Percentiles rank a stretch among this genome's conserved stretches.
These are phyloP conservation scores for Backusella circina DNA, from an alignment of 192 early-diverging fungal species.

Conservation along the genomic window DNA sequence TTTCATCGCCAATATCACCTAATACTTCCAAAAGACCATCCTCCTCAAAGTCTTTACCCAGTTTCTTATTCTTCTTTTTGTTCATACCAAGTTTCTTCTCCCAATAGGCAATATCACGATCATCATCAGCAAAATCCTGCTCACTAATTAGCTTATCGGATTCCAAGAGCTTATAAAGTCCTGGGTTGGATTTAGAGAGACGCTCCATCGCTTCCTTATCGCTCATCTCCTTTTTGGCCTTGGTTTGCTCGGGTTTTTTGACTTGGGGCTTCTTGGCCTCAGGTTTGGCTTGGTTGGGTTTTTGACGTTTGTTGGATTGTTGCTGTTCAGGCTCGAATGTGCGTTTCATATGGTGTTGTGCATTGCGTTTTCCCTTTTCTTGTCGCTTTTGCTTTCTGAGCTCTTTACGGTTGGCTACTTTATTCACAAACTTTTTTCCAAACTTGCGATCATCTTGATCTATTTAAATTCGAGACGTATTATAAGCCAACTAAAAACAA, in stretches of 20 bases:
- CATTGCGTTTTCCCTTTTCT: slow-evolving; percentile 34
- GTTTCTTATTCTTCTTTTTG: slow-evolving; percentile 37
- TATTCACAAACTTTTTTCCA: slow-evolving; percentile 43
- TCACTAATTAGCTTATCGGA: slow-evolving; percentile 35
- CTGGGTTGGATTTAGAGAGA: slow-evolving; percentile 43
- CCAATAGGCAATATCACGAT: slow-evolving; percentile 49
- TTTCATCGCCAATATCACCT: slow-evolving; percentile 25
- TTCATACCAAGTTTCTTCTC: slow-evolving; percentile 49
- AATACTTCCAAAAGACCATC: slow-evolving; percentile 51
- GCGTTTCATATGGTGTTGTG: slow-evolving; percentile 21
- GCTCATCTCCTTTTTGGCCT: not conserved
- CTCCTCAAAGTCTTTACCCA: slow-evolving; percentile 47
- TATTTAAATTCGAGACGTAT: slow-evolving; percentile 4
- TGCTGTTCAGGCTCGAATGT: slow-evolving; percentile 13
- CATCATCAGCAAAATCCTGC: slow-evolving; percentile 37
- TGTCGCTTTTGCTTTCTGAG: slow-evolving; percentile 44
- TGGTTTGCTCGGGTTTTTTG: not conserved
- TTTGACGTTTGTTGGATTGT: not conserved
- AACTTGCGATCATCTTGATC: slow-evolving; percentile 48
- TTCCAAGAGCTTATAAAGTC: slow-evolving; percentile 43
- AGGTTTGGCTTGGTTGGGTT: not conserved
- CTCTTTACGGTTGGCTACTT: slow-evolving; percentile 40
- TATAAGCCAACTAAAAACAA: not conserved
- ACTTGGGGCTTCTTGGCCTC: not conserved
- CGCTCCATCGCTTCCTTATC: slow-evolving; percentile 34